phyloP scores from a whole-genome alignment of 306 rosid genomes.

The Malus orientalis region DNA sequence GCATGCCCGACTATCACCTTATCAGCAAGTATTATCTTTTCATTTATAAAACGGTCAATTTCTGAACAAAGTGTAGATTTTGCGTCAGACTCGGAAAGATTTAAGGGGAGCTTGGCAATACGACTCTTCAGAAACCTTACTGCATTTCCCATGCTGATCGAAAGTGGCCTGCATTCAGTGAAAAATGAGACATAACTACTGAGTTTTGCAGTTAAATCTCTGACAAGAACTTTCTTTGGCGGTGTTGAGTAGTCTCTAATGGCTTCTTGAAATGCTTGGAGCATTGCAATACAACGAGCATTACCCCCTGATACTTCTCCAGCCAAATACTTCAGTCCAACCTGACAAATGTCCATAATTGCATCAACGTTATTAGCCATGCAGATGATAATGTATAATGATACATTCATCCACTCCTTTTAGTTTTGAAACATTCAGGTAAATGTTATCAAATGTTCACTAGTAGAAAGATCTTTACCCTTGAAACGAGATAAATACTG shows the following conservation, averaged over 20 bases:
- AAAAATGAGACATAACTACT: slow-evolving; percentile 69
- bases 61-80: slow-evolving; percentile 61
- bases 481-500: not conserved
- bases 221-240: slow-evolving; percentile 44
- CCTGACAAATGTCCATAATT: slow-evolving; percentile 38
- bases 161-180: slow-evolving; percentile 76
- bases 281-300: slow-evolving; percentile 86
- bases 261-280: slow-evolving; percentile 71
- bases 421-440: not conserved
- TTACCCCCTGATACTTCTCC: slow-evolving; percentile 72
- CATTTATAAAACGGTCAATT: slow-evolving; percentile 59
- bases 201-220: slow-evolving; percentile 78
- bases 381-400: not conserved
- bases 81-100: slow-evolving; percentile 60
- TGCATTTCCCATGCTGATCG: slow-evolving; percentile 89
- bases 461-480: not conserved
- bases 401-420: not conserved
- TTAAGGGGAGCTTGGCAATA: slow-evolving; percentile 48
- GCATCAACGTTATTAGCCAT: not conserved
- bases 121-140: slow-evolving; percentile 62
- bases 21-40: slow-evolving; percentile 74
- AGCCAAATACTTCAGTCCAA: slow-evolving; percentile 62
- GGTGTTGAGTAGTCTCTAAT: slow-evolving; percentile 75
- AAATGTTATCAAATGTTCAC: not conserved
- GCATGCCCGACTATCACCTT: slow-evolving; percentile 79